These are phyloP conservation scores for Paraphaeosphaeria minitans DNA, from an alignment of 2,329 filamentous ascomycete species.

Conservation along the genomic window DNA sequence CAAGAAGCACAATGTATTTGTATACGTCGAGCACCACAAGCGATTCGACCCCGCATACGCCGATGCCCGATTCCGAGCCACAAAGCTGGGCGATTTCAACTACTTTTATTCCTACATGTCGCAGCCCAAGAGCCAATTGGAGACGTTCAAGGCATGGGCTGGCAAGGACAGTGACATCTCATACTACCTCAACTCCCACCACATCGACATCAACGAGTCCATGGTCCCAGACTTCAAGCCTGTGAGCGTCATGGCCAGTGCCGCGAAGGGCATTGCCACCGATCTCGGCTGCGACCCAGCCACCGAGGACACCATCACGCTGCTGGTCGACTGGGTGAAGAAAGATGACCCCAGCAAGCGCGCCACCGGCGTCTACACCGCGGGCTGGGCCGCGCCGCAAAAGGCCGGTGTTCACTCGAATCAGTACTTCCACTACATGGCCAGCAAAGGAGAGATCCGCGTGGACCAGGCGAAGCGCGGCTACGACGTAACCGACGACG, in stretches of 20 bases:
- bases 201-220: constrained; percentile 89
- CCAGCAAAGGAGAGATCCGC: constrained; percentile 79
- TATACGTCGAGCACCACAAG: constrained; percentile 96
- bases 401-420: constrained; percentile 94
- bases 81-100: constrained; percentile 88
- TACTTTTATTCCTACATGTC: constrained; percentile 99
- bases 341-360: constrained; percentile 69
- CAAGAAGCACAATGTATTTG: constrained; percentile 77
- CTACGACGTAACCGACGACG: constrained; percentile 91
- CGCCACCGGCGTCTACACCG: constrained; percentile 89
- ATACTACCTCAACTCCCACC: constrained; percentile 95
- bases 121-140: constrained; percentile 75
- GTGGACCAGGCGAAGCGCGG: constrained; percentile 93
- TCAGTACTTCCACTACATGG: constrained; percentile 97
- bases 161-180: constrained; percentile 91
- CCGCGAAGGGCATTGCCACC: constrained; percentile 78
- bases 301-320: constrained; percentile 92
- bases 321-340: constrained; percentile 87
- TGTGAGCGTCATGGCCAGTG: constrained; percentile 76
- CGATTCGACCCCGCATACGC: constrained; percentile 92
- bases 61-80: constrained; percentile 79
- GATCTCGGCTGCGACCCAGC: constrained; percentile 76
- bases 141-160: constrained; percentile 95
- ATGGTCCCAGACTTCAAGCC: constrained; percentile 86
- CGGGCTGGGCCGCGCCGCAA: constrained; percentile 92